Base-by-base conservation (phyloP, 176 grass and related monocot species). In the Carex pumila region DNA sequence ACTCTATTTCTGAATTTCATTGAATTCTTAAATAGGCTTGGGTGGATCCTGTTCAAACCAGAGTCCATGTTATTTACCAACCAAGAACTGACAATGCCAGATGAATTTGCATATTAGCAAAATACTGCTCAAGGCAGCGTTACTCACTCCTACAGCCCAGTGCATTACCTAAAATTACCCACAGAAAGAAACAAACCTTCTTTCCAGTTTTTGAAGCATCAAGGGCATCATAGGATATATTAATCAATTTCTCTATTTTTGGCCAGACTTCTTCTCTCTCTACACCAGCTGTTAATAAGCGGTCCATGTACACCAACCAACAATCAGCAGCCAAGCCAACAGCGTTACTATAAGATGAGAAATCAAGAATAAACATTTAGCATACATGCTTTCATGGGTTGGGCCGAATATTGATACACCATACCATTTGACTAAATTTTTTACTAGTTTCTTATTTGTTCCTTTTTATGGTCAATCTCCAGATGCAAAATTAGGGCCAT, bases 221-320 rank as follows among this genome's bases (percentile, higher is more conserved):
- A 69, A 94, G 36, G 31, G 92, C 94, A 53, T 85, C 79, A 89
- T 97, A 97, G 87, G 94, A 97, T 87, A 90, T 84, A 71, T 97
- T 87, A 65, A 90, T 83, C 36, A 97, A 88, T 14, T 77, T 19
- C 14, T 92, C 80, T 25, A 97, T 97, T 61, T 90, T 86, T 19
- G 8, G 1, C 41, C 59, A 66, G 57, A 94, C 3, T 69, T 85
- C 7, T 39, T 21, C 65, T 85, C 86, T 60, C 47, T 79, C 32
- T 87, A 90, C 64, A 52, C 36, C 72, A 12, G 11, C n/a, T 56
- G 92, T 94, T 43, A 97, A 79, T 7, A 97, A 43, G 7, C 90
- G 85, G 32, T 97, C 94, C 94, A 97, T 97, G 69, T 76, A 86
- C 8, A 79, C 74, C 39, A 97, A 59, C 92, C 92, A 97, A 79